Conservation (phyloP, 768 basidiomycete genomes). For the Tremella fuciformis region DNA sequence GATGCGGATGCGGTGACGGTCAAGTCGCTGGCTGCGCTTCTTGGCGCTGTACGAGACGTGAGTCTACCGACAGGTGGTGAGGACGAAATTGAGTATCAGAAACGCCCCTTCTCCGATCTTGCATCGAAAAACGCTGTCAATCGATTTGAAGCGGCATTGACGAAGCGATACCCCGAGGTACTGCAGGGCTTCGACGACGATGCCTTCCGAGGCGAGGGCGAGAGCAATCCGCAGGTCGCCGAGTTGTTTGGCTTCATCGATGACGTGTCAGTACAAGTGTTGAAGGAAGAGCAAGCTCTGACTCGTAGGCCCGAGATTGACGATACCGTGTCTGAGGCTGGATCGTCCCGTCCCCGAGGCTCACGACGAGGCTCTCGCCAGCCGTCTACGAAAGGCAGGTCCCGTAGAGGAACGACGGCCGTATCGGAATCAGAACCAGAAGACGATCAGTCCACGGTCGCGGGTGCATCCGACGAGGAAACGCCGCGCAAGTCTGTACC, state of each 20-base stretch:
- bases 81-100: slow-evolving; percentile 51
- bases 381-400: slow-evolving; percentile 5
- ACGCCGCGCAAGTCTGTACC: slow-evolving; percentile 4
- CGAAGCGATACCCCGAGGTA: slow-evolving; percentile 70
- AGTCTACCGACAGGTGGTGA: background rate
- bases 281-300: background rate
- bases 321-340: slow-evolving; percentile 21
- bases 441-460: slow-evolving; percentile 7
- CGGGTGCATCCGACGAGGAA: slow-evolving; percentile 7
- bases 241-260: slow-evolving; percentile 37
- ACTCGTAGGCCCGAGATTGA: slow-evolving; percentile 12
- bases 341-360: background rate
- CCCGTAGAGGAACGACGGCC: slow-evolving; percentile 1
- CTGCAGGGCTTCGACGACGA: slow-evolving; percentile 60
- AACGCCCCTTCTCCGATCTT: slow-evolving; percentile 62
- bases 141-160: slow-evolving; percentile 65
- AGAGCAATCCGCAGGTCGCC: slow-evolving; percentile 18
- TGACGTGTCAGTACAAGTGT: slow-evolving; percentile 31
- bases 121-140: slow-evolving; percentile 66
- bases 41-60: slow-evolving; percentile 59
- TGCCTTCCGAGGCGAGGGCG: slow-evolving; percentile 22
- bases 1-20: slow-evolving; percentile 68
- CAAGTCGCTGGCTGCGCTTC: slow-evolving; percentile 59
- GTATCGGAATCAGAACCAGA: slow-evolving; percentile 9
- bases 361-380: slow-evolving; percentile 6